Base-by-base conservation (phyloP, 1,139 yeast species). In the Candida labiduridarum region DNA sequence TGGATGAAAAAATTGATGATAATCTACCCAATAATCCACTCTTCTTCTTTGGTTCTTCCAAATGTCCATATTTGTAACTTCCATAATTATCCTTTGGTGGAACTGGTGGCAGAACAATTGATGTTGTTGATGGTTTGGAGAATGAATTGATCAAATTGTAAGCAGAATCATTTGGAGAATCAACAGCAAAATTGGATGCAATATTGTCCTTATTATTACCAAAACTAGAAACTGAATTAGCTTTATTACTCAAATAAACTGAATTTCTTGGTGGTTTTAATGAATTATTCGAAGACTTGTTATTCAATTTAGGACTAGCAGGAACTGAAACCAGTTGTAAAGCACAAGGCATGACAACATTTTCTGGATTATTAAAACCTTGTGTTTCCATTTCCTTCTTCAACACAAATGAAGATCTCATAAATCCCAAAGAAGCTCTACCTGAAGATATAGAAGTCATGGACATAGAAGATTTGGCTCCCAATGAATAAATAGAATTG, bases 321-420 rank as follows among this genome's bases (percentile, higher is more conserved):
- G 51, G 52, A 35, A 47, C 33, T 33, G 55, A 48, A 10, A 41
- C 41, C 31, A 49, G 52, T 25, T 25, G 29, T 25, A 6, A 4
- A 25, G 8, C 10, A 31, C 41, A 27, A 30, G 51, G 45, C 38
- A 57, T 53, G 48, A 60, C 62, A 14, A 67, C 71, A 56, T 68
- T 68, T 54, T 70, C 74, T 22, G 76, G 70, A 31, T 56, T 52
- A 51, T 69, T 68, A 56, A 46, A 67, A 9, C 76, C 75, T 49
- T 47, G 49, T 16, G 48, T 43, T 30, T 53, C 68, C 54, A 67
- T 62, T 54, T 67, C 72, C 54, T 67, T 67, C 62, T 71, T 71
- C 57, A 72, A 67, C 6, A 72, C 62, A 59, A 69, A 72, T 54
- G 74, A 67, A 43, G 73, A 66, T 59, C 72, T 70, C 77, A 72